Evolutionary conservation across 257 asterid species (phyloP).

Genomic region (Euphrasia confusa): DNA sequence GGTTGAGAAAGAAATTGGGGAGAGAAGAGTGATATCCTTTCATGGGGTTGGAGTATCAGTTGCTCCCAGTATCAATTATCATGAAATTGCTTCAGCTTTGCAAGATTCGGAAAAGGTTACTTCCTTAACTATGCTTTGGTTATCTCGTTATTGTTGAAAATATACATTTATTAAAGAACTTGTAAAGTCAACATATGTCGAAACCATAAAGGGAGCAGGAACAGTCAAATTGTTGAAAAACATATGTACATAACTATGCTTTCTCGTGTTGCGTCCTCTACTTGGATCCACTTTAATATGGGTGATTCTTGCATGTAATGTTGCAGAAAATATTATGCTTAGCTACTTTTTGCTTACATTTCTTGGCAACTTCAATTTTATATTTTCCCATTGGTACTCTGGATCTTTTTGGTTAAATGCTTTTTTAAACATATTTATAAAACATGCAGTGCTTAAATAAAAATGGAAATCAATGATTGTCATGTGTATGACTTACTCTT

Average conservation of each 20-base stretch:
- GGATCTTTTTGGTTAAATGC: background rate
- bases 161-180: background rate
- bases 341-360: too few species aligned
- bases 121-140: background rate
- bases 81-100: slow-evolving; percentile 39
- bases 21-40: slow-evolving; percentile 62
- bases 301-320: too few species aligned
- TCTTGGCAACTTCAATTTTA: background rate
- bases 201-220: background rate
- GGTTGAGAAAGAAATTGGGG: slow-evolving; percentile 86
- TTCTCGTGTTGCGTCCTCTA: background rate
- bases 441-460: background rate
- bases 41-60: slow-evolving; percentile 75
- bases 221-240: background rate
- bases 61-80: slow-evolving; percentile 44
- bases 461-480: background rate
- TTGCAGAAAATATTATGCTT: too few species aligned
- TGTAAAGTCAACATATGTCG: background rate
- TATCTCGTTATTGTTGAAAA: background rate
- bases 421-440: too few species aligned
- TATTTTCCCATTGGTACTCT: background rate
- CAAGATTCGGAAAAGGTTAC: slow-evolving; percentile 58
- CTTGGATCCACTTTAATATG: too few species aligned
- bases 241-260: background rate
- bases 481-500: background rate